Percentiles rank a stretch among this genome's conserved stretches.
These are phyloP conservation scores for Conoideocrella luteorostrata DNA, from an alignment of 2,329 filamentous ascomycete species.

Conservation along the genomic window DNA sequence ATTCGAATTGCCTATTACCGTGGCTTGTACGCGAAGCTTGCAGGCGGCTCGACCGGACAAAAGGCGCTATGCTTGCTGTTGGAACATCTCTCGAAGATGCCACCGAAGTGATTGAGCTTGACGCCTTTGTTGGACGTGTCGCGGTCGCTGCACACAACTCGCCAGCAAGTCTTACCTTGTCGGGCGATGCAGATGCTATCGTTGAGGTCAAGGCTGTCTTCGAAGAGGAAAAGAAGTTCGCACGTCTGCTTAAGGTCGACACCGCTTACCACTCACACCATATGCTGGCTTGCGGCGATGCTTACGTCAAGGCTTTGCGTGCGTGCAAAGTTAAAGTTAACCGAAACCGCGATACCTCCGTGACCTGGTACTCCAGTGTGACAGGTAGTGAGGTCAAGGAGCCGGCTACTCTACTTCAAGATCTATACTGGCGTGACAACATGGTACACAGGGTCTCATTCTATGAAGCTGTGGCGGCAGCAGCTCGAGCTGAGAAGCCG, in stretches of 20 bases:
- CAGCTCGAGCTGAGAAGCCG: constrained; percentile 9
- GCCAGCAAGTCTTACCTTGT: constrained; percentile 18
- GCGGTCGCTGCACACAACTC: constrained; percentile 20
- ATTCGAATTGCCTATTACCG: constrained; percentile 10
- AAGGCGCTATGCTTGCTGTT: constrained; percentile 17
- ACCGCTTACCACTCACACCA: constrained; percentile 36
- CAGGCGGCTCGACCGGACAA: neutral
- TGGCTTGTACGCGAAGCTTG: constrained; percentile 3
- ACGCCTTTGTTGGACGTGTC: constrained; percentile 17
- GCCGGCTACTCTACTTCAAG: neutral
- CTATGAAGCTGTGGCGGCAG: constrained; percentile 7
- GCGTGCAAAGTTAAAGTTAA: neutral
- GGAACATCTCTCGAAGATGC: constrained; percentile 11
- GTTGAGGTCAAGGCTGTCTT: constrained; percentile 15
- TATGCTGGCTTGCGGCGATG: constrained; percentile 25
- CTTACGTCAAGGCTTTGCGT: constrained; percentile 13
- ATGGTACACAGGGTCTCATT: constrained; percentile 18
- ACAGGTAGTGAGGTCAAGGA: neutral
- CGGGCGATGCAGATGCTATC: constrained; percentile 25
- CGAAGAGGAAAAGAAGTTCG: constrained; percentile 19
- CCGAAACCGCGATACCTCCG: neutral
- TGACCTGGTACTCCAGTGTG: neutral
- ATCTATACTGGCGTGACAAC: constrained; percentile 13
- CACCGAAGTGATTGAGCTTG: constrained; percentile 2
- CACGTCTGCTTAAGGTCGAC: constrained; percentile 27